A percentile compares a stretch with the other conserved stretches of the same genome.
phyloP scores from a whole-genome alignment of 2,329 filamentous ascomycete species.

The Hypoxylon sp. region DNA sequence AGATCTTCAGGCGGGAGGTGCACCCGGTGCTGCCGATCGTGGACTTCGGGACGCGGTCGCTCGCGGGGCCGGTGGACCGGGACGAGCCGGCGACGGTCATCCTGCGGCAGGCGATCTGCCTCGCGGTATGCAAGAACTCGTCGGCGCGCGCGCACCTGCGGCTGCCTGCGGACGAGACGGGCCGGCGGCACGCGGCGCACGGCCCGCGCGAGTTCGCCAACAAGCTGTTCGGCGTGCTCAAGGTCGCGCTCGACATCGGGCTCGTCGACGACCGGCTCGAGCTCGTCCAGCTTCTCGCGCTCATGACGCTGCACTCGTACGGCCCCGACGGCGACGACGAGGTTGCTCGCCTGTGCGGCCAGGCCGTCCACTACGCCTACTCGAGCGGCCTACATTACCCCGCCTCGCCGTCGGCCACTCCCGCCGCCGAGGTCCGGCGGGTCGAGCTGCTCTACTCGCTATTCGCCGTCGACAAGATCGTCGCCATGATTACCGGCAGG shows the following conservation, averaged over 20 bases:
- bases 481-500: conserved; percentile 19
- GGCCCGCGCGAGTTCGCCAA: conserved; percentile 23
- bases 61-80: neutral
- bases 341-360: conserved; percentile 19
- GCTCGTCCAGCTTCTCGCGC: conserved; percentile 18
- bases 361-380: conserved; percentile 21
- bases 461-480: conserved; percentile 22
- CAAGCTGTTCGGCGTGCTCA: conserved; percentile 20
- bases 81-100: conserved; percentile 16
- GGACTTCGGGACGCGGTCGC: conserved; percentile 5
- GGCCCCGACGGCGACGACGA: conserved; percentile 23
- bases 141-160: conserved; percentile 20
- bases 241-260: conserved; percentile 25
- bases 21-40: conserved; percentile 25
- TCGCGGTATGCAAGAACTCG: conserved; percentile 13
- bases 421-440: conserved; percentile 10
- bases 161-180: conserved; percentile 10
- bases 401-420: neutral
- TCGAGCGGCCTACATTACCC: conserved; percentile 21
- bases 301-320: conserved; percentile 28
- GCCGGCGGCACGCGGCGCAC: neutral
- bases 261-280: conserved; percentile 26
- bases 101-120: conserved; percentile 19
- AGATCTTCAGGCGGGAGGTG: conserved; percentile 22
- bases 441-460: conserved; percentile 26